Percentiles rank a stretch among this genome's conserved stretches.
Conservation (phyloP, 306 rosid genomes). For the Trichosanthes cucumerina region DNA sequence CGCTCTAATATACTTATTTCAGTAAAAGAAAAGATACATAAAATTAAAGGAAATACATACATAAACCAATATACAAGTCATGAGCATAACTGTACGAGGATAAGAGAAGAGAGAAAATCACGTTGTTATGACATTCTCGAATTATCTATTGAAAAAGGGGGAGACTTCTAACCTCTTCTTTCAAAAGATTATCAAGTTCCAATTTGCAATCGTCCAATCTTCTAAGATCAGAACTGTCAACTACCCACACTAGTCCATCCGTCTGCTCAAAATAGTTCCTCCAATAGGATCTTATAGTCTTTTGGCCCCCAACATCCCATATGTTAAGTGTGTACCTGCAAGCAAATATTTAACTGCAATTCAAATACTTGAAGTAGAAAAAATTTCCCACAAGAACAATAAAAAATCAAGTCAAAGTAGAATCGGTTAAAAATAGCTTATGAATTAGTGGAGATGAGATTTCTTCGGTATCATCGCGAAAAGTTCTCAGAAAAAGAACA, state of each 20-base stretch:
- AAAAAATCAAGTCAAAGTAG: background rate
- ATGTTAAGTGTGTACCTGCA: conserved; percentile 71
- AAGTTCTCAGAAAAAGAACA: background rate
- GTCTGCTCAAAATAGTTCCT: conserved; percentile 91
- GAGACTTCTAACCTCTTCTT: conserved; percentile 58
- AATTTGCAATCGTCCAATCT: conserved; percentile 82
- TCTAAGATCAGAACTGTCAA: conserved; percentile 80
- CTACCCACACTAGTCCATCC: conserved; percentile 91
- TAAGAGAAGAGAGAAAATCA: background rate
- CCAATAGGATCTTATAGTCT: conserved; percentile 88
- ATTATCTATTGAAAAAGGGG: background rate
- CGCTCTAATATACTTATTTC: background rate
- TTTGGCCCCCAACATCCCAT: conserved; percentile 92
- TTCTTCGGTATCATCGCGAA: background rate
- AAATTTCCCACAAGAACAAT: background rate
- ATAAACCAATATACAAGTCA: background rate
- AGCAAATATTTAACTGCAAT: conserved; percentile 10
- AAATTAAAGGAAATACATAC: background rate
- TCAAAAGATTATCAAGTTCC: conserved; percentile 79
- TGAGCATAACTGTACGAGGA: background rate
- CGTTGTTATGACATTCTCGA: background rate
- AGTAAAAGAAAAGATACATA: background rate
- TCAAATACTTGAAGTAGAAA: background rate
- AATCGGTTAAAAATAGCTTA: background rate
- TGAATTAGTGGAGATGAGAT: background rate